Conservation (phyloP, 1,139 yeast species). For the Saccharomyces hybrid region DNA sequence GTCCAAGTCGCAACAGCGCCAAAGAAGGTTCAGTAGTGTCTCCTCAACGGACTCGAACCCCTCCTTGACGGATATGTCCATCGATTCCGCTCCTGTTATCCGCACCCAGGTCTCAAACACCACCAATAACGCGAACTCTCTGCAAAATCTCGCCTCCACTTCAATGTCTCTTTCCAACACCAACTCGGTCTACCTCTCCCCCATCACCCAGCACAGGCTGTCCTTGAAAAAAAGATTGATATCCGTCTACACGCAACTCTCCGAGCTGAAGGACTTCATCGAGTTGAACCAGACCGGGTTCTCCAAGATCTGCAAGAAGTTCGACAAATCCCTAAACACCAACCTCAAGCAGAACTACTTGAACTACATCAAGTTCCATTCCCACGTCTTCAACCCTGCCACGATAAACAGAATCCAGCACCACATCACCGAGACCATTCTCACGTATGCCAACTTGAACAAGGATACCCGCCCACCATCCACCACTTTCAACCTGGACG, state of each 20-base stretch:
- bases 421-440: slow-evolving; percentile 34
- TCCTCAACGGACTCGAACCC: slow-evolving; percentile 10
- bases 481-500: slow-evolving; percentile 9
- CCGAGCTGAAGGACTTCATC: slow-evolving; percentile 76
- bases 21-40: slow-evolving; percentile 10
- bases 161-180: slow-evolving; percentile 10
- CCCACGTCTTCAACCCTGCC: slow-evolving; percentile 41
- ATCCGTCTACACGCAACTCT: slow-evolving; percentile 60
- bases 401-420: slow-evolving; percentile 42
- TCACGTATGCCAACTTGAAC: slow-evolving; percentile 41
- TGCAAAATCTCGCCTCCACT: neutral
- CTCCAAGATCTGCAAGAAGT: slow-evolving; percentile 80
- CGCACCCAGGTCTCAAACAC: slow-evolving; percentile 1
- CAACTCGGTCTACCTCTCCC: neutral
- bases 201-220: slow-evolving; percentile 35
- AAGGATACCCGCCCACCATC: slow-evolving; percentile 17
- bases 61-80: slow-evolving; percentile 7
- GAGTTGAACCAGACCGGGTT: slow-evolving; percentile 85
- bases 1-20: slow-evolving; percentile 5
- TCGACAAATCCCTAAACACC: slow-evolving; percentile 72
- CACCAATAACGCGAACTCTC: neutral
- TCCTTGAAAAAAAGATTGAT: slow-evolving; percentile 63
- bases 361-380: slow-evolving; percentile 34
- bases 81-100: slow-evolving; percentile 13
- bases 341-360: slow-evolving; percentile 48